Evolutionary conservation across 495 filamentous ascomycete species (phyloP).

Genomic region (Pyrenula massariospora): DNA sequence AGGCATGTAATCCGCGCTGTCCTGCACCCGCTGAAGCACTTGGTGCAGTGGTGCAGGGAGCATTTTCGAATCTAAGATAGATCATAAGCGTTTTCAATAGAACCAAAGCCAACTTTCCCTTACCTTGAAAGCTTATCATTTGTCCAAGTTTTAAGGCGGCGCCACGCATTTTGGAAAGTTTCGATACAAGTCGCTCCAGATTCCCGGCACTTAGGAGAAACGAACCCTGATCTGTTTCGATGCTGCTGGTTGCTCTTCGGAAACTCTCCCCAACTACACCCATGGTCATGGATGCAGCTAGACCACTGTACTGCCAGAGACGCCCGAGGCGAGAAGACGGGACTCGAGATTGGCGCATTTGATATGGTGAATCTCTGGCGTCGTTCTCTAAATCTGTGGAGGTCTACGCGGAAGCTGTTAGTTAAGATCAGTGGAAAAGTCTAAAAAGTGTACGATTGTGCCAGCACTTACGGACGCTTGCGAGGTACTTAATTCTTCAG

Average conservation of each 20-base stretch:
- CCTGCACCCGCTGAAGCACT: conserved; percentile 87
- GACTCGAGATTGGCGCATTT: conserved; percentile 80
- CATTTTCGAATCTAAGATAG: conserved; percentile 73
- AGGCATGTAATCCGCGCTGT: conserved; percentile 97
- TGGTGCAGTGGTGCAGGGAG: conserved; percentile 73
- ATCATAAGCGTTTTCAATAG: conserved; percentile 4
- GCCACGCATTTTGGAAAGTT: conserved; percentile 89
- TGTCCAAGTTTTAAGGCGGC: conserved; percentile 97
- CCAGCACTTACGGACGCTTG: too few species aligned
- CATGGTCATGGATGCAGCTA: conserved; percentile 91
- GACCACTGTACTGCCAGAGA: conserved; percentile 87
- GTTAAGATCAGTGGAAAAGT: conserved; percentile 21
- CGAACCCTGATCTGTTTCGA: conserved; percentile 49
- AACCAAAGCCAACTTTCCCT: neutral
- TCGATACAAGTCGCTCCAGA: conserved; percentile 83
- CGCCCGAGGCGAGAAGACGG: conserved; percentile 78
- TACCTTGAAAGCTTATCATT: conserved; percentile 90
- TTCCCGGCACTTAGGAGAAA: conserved; percentile 82
- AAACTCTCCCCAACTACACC: conserved; percentile 81
- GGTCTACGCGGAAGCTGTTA: conserved; percentile 23
- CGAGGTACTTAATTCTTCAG: conserved; percentile 35
- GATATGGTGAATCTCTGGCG: conserved; percentile 31
- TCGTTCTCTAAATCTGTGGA: conserved; percentile 8
- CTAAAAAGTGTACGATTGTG: too few species aligned
- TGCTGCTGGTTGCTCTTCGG: conserved; percentile 50